Evolutionary conservation across 2,329 filamentous ascomycete genomes (phyloP).

Genomic region (Immersiporthe knoxdaviesiana): DNA sequence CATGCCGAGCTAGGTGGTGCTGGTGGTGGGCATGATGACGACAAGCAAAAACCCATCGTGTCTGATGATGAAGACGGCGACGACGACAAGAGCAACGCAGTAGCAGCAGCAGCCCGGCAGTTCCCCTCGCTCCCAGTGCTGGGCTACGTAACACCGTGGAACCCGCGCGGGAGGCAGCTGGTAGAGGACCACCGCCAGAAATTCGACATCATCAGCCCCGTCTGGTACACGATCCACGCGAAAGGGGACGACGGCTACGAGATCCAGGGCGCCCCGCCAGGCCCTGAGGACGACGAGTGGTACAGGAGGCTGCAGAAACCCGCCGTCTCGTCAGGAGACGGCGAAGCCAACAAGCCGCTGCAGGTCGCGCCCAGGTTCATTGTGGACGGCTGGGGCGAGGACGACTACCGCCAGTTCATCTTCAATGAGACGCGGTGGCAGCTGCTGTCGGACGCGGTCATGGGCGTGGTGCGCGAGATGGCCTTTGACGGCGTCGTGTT

Average conservation of each 20-base stretch:
- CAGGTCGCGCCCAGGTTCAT: slow-evolving; percentile 32
- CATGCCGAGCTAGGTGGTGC: slow-evolving; percentile 13
- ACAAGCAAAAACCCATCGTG: slow-evolving; percentile 19
- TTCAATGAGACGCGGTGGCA: slow-evolving; percentile 33
- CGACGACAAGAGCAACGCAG: no score
- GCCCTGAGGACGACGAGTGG: slow-evolving; percentile 29
- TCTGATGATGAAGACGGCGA: background rate
- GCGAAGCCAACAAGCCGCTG: slow-evolving; percentile 9
- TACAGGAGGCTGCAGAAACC: slow-evolving; percentile 25
- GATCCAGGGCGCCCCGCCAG: slow-evolving; percentile 29
- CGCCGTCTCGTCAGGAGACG: background rate
- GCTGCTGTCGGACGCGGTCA: slow-evolving; percentile 26
- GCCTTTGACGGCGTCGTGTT: slow-evolving; percentile 32
- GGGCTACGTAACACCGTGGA: slow-evolving; percentile 34
- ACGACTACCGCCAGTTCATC: slow-evolving; percentile 30
- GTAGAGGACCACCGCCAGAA: slow-evolving; percentile 31
- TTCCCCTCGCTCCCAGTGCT: slow-evolving; percentile 28
- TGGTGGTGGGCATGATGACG: background rate
- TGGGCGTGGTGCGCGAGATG: slow-evolving; percentile 28
- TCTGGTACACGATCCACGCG: slow-evolving; percentile 33
- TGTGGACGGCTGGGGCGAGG: slow-evolving; percentile 31
- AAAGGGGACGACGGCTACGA: slow-evolving; percentile 28
- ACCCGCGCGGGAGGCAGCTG: slow-evolving; percentile 32
- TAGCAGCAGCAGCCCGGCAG: background rate
- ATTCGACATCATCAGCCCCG: slow-evolving; percentile 33